A percentile compares a stretch with the other conserved stretches of the same genome.
phyloP scores from a whole-genome alignment of 306 rosid genomes.

The Cercis canadensis region DNA sequence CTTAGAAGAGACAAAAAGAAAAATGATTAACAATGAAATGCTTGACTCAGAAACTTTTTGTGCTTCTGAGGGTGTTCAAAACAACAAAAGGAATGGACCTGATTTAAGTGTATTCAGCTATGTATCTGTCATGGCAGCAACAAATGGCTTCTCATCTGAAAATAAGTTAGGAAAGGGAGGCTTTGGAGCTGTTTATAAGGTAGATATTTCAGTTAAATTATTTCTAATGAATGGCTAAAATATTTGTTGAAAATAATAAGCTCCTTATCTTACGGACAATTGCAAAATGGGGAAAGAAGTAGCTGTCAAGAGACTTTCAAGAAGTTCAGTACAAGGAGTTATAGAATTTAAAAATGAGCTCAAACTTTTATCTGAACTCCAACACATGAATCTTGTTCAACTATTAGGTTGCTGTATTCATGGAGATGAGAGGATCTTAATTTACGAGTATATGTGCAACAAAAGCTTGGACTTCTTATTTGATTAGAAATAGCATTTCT shows the following conservation, averaged over 20 bases:
- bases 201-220: neutral
- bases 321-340: neutral
- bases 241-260: neutral
- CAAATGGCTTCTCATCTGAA: no score
- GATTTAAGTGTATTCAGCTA: slow-evolving; percentile 19
- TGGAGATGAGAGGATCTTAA: slow-evolving; percentile 16
- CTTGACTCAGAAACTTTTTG: no score
- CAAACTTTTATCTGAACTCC: slow-evolving; percentile 15
- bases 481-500: no score
- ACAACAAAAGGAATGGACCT: no score
- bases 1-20: no score
- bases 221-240: neutral
- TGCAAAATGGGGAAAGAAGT: slow-evolving; percentile 5
- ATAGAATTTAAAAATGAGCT: slow-evolving; percentile 25
- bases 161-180: slow-evolving; percentile 36
- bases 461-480: slow-evolving; percentile 13
- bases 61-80: no score
- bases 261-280: slow-evolving; percentile 14
- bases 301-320: slow-evolving; percentile 27
- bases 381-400: slow-evolving; percentile 29
- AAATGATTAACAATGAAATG: no score
- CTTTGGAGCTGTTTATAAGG: slow-evolving; percentile 37
- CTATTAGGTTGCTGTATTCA: slow-evolving; percentile 18
- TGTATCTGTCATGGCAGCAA: neutral
- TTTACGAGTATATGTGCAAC: slow-evolving; percentile 14